A percentile compares a stretch with the other conserved stretches of the same genome.
These are phyloP conservation scores for Talaromyces thailandensis DNA, from an alignment of 495 filamentous ascomycete species.

Conservation along the genomic window DNA sequence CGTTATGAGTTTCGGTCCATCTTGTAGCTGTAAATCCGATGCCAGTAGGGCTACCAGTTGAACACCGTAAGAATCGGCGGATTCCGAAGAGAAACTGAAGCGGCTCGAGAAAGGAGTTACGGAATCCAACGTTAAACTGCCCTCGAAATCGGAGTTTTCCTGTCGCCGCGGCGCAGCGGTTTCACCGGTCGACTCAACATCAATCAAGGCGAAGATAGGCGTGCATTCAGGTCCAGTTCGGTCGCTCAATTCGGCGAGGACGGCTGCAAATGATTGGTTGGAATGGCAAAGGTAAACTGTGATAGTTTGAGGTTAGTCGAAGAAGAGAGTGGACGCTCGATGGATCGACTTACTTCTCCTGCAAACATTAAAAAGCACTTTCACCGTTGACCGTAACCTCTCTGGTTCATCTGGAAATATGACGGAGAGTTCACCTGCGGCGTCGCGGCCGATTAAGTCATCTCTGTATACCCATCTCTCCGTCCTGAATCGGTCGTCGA, in stretches of 20 bases:
- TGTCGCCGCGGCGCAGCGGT: conserved; percentile 25
- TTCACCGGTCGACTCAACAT: conserved; percentile 41
- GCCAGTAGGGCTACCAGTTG: conserved; percentile 59
- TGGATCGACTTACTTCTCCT: conserved; percentile 39
- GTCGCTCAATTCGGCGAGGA: conserved; percentile 60
- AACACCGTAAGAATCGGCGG: conserved; percentile 57
- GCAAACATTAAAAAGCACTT: conserved; percentile 41
- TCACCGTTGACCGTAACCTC: conserved; percentile 39
- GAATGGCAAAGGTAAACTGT: conserved; percentile 67
- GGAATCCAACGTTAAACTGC: background rate
- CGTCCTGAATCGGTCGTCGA: conserved; percentile 61
- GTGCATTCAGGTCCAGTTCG: conserved; percentile 49
- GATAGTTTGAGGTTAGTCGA: conserved; percentile 6
- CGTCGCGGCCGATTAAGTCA: conserved; percentile 16
- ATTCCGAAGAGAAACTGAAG: conserved; percentile 37
- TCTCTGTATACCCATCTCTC: conserved; percentile 48
- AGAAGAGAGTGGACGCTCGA: background rate
- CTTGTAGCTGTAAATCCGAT: conserved; percentile 60
- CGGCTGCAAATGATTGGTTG: conserved; percentile 60
- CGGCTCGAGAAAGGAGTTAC: conserved; percentile 28
- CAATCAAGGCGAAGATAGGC: conserved; percentile 69
- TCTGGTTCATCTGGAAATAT: conserved; percentile 37
- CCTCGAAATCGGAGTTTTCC: conserved; percentile 17
- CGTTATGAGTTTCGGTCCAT: conserved; percentile 63
- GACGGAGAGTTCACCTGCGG: conserved; percentile 18